These are phyloP conservation scores for Auriscalpium microsporum DNA, from an alignment of 768 basidiomycete genomes.

Conservation along the genomic window DNA sequence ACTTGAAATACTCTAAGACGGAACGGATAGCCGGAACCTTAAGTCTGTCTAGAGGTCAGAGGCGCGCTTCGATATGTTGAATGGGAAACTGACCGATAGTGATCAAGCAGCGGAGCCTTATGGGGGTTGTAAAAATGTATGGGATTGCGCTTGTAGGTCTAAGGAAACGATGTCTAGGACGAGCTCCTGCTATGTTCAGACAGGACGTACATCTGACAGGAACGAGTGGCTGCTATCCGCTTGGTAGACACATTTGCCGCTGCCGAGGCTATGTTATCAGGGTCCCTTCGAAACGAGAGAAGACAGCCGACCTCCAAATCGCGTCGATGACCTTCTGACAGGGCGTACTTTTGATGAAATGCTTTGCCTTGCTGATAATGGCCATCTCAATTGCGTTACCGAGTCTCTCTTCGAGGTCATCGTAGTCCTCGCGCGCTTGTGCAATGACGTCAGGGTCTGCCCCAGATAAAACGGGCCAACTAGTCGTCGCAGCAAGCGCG, in stretches of 20 bases:
- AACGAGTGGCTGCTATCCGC: slow-evolving; percentile 82
- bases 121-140: slow-evolving; percentile 93
- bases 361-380: slow-evolving; percentile 77
- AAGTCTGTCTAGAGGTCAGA: slow-evolving; percentile 37
- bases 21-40: slow-evolving; percentile 92
- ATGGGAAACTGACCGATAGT: slow-evolving; percentile 59
- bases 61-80: background rate
- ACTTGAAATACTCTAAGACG: slow-evolving; percentile 86
- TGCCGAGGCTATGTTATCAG: slow-evolving; percentile 25
- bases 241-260: slow-evolving; percentile 87
- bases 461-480: slow-evolving; percentile 75
- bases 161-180: background rate
- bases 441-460: slow-evolving; percentile 52
- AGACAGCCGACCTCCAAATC: slow-evolving; percentile 58
- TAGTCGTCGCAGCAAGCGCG: slow-evolving; percentile 63
- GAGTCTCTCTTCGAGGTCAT: slow-evolving; percentile 67
- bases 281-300: background rate
- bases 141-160: slow-evolving; percentile 92
- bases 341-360: slow-evolving; percentile 82
- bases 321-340: slow-evolving; percentile 87
- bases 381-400: slow-evolving; percentile 94
- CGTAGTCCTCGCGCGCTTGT: slow-evolving; percentile 55
- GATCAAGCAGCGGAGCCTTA: slow-evolving; percentile 88
- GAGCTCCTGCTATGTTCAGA: background rate
- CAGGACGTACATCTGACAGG: slow-evolving; percentile 66